phyloP scores from a whole-genome alignment of 768 basidiomycete genomes.

The Pulveroboletus frians region DNA sequence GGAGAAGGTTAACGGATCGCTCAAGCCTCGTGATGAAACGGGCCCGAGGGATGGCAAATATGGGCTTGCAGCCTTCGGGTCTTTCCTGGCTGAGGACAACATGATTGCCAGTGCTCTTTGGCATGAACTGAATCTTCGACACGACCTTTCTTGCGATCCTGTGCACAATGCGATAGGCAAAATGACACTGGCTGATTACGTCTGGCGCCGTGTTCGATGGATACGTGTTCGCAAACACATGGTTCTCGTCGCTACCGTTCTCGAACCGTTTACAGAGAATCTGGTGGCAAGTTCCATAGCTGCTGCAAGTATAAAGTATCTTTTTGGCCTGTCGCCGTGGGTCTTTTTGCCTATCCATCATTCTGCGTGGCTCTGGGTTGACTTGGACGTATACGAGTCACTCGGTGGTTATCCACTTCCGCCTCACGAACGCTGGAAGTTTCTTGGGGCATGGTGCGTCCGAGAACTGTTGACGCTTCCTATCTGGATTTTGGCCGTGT shows the following conservation, averaged over 20 bases:
- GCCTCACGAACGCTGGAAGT: conserved; percentile 44
- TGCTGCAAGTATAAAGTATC: conserved; percentile 45
- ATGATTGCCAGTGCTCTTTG: conserved; percentile 91
- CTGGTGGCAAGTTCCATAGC: conserved; percentile 65
- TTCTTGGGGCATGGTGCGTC: conserved; percentile 71
- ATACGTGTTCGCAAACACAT: conserved; percentile 95
- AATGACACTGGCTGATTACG: conserved; percentile 80
- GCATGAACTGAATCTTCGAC: conserved; percentile 87
- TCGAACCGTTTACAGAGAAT: conserved; percentile 92
- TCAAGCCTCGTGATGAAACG: conserved; percentile 40
- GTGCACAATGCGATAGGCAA: conserved; percentile 85
- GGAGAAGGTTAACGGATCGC: conserved; percentile 63
- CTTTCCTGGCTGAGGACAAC: conserved; percentile 95
- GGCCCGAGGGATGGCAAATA: conserved; percentile 19
- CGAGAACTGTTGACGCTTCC: conserved; percentile 85
- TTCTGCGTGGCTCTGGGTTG: conserved; percentile 66
- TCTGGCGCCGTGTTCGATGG: conserved; percentile 90
- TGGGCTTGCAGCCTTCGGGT: conserved; percentile 77
- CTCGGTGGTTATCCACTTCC: conserved; percentile 64
- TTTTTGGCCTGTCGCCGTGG: conserved; percentile 49
- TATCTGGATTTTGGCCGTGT: conserved; percentile 78
- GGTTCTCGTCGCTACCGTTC: conserved; percentile 77
- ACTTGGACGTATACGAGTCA: conserved; percentile 77
- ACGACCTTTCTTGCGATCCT: conserved; percentile 88
- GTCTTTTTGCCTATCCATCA: conserved; percentile 58